Evolutionary conservation across 2,329 filamentous ascomycete genomes (phyloP).

Genomic region (Penicillium concentricum): DNA sequence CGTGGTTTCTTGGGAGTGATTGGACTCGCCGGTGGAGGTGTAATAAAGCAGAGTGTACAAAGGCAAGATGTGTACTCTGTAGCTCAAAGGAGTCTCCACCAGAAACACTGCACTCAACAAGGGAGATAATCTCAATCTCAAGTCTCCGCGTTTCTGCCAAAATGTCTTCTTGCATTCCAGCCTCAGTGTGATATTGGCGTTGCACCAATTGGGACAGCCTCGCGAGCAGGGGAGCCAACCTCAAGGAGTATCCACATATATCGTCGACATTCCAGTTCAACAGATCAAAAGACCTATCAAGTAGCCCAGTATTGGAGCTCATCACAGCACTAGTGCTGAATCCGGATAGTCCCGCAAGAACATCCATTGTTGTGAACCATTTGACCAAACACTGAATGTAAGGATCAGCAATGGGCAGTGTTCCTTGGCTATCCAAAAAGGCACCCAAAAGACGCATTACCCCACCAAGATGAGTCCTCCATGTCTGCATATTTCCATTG

Average conservation of each 20-base stretch:
- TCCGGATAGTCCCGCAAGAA: constrained; percentile 28
- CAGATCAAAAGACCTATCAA: constrained; percentile 7
- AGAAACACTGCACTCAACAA: constrained; percentile 9
- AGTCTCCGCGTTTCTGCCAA: constrained; percentile 8
- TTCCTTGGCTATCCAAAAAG: constrained; percentile 15
- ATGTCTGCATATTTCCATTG: constrained; percentile 30
- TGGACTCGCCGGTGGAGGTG: constrained; percentile 31
- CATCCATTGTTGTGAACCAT: constrained; percentile 32
- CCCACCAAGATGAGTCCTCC: constrained; percentile 28
- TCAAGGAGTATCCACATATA: constrained; percentile 31
- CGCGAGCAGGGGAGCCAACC: constrained; percentile 27
- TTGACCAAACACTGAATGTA: constrained; percentile 27
- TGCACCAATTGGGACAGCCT: constrained; percentile 20
- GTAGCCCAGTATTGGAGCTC: constrained; percentile 8
- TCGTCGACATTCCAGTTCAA: constrained; percentile 22
- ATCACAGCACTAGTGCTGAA: constrained; percentile 5
- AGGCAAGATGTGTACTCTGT: constrained; percentile 25
- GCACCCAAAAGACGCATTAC: constrained; percentile 24
- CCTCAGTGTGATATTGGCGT: background rate
- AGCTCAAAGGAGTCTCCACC: constrained; percentile 14
- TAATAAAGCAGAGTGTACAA: constrained; percentile 28
- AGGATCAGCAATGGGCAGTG: constrained; percentile 8
- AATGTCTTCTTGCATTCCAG: background rate
- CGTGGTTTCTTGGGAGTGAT: constrained; percentile 16
- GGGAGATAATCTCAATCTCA: constrained; percentile 10